These are phyloP conservation scores for Stephanodiscus triporus DNA, from an alignment of 108 stramenopile species.

Conservation along the genomic window DNA sequence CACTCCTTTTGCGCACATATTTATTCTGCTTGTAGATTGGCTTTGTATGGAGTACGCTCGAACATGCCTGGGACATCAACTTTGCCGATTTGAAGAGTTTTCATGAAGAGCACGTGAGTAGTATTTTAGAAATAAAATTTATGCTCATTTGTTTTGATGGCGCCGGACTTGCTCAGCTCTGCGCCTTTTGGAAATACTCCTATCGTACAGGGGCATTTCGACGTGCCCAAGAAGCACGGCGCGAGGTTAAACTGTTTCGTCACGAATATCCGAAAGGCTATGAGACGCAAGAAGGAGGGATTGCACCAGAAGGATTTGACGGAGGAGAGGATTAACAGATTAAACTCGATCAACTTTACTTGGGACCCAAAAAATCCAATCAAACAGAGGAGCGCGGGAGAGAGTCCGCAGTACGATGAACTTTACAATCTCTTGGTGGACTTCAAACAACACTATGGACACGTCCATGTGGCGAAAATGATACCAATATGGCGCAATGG, in stretches of 20 bases:
- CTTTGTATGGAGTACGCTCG: conserved; percentile 24
- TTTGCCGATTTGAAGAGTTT: conserved; percentile 12
- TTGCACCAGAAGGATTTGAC: conserved; percentile 9
- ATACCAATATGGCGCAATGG: conserved; percentile 16
- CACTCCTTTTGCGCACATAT: background rate
- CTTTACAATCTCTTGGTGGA: background rate
- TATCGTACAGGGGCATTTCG: conserved; percentile 6
- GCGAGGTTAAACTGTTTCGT: conserved; percentile 9
- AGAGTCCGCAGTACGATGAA: background rate
- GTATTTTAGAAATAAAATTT: no score
- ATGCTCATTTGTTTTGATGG: background rate
- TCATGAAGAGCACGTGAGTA: conserved; percentile 14
- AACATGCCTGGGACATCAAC: conserved; percentile 20
- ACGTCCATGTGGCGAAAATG: conserved; percentile 20
- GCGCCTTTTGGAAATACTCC: background rate
- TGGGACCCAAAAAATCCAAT: conserved; percentile 11
- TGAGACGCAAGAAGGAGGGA: conserved; percentile 13
- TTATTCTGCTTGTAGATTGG: background rate
- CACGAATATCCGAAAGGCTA: conserved; percentile 1
- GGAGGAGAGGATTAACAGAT: conserved; percentile 11
- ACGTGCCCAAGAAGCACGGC: conserved; percentile 12
- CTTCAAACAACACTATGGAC: conserved; percentile 13
- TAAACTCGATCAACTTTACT: conserved; percentile 14
- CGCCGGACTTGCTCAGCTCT: background rate
- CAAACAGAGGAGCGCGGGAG: background rate